phyloP scores from a whole-genome alignment of 345 rosid genomes.

The Populus tremula region DNA sequence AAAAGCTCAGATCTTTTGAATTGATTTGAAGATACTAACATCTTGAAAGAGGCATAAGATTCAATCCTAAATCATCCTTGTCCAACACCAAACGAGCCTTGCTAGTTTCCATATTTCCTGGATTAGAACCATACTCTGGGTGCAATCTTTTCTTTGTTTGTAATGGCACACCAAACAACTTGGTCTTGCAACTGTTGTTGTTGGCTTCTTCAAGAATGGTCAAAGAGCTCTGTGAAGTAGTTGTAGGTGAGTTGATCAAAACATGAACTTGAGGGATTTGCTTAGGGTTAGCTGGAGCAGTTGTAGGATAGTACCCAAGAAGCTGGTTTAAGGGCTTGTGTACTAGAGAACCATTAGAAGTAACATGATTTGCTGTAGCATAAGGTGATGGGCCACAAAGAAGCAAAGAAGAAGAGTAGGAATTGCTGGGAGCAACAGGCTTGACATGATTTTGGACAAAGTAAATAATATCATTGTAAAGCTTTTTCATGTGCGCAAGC shows the following conservation, averaged over 20 bases:
- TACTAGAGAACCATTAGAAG: constrained; percentile 21
- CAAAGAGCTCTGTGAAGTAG: constrained; percentile 42
- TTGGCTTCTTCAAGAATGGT: constrained; percentile 34
- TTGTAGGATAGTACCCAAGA: constrained; percentile 37
- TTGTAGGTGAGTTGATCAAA: constrained; percentile 29
- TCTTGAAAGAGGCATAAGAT: constrained; percentile 76
- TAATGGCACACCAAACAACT: constrained; percentile 75
- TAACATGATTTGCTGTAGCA: constrained; percentile 21
- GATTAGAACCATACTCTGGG: constrained; percentile 32
- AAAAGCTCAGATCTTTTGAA: constrained; percentile 20
- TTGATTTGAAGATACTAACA: constrained; percentile 31
- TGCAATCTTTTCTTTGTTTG: constrained; percentile 69
- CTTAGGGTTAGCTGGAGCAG: constrained; percentile 3
- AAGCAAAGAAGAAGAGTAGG: constrained; percentile 46
- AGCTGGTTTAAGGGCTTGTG: constrained; percentile 49
- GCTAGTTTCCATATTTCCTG: constrained; percentile 40
- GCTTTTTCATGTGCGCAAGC: constrained; percentile 86
- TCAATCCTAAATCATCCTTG: constrained; percentile 76
- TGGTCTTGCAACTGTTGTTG: constrained; percentile 44
- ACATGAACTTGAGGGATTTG: constrained; percentile 25
- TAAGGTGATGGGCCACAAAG: constrained; percentile 36
- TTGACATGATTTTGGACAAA: constrained; percentile 91
- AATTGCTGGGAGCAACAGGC: constrained; percentile 69
- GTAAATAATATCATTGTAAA: constrained; percentile 82
- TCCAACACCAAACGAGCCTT: constrained; percentile 69